These are phyloP conservation scores for Spirogloea muscicola DNA, from an alignment of 139 green algal species.

Conservation along the genomic window DNA sequence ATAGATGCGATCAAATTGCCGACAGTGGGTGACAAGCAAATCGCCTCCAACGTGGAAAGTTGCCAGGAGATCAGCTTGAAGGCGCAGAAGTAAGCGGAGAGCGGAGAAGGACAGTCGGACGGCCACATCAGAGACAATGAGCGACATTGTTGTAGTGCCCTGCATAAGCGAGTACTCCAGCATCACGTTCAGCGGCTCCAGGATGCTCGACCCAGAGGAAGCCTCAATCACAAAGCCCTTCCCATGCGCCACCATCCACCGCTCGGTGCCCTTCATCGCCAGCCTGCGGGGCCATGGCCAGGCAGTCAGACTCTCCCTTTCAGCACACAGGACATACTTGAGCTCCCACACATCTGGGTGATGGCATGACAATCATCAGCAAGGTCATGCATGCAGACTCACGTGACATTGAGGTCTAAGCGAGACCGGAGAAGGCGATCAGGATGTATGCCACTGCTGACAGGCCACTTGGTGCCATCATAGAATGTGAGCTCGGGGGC, in stretches of 20 bases:
- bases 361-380: too few species aligned
- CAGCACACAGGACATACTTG: too few species aligned
- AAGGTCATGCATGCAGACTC: too few species aligned
- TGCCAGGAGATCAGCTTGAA: constrained; percentile 57
- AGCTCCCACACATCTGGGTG: too few species aligned
- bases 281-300: too few species aligned
- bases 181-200: constrained; percentile 27
- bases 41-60: constrained; percentile 39
- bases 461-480: constrained; percentile 39
- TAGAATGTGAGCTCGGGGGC: constrained; percentile 46
- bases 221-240: constrained; percentile 30
- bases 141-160: constrained; percentile 47
- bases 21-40: constrained; percentile 54
- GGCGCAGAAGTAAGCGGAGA: constrained; percentile 59
- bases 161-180: not conserved
- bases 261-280: constrained; percentile 7
- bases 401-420: constrained; percentile 41
- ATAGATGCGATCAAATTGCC: constrained; percentile 67
- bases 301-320: too few species aligned
- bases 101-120: constrained; percentile 67
- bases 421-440: constrained; percentile 33
- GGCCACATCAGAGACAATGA: constrained; percentile 54
- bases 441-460: not conserved
- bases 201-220: constrained; percentile 6
- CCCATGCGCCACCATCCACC: constrained; percentile 9